Evolutionary conservation across 805 yeast species (phyloP), one percentile per base, ranked within the genome.

Genomic region (Nakazawaea wickerhamii): DNA sequence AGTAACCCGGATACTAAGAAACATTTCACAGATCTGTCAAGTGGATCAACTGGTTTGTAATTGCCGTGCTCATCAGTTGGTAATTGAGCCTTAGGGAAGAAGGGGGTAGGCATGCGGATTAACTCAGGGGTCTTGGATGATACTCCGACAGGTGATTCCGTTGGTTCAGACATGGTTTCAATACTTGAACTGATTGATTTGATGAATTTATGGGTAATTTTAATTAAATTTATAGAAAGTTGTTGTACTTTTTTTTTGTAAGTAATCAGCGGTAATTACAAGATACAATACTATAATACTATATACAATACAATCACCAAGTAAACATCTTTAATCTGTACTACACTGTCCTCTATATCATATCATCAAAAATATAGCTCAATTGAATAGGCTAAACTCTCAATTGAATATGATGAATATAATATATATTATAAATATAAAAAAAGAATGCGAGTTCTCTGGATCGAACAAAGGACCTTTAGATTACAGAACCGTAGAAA

Each of bases 1-100:
- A 64, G 52, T 10, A 62, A 42, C n/a, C 59, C 60, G 2, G 67
- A 51, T 22, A 51, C 58, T 10, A 55, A 30, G 5, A 53, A 47
- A n/a, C 55, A 48, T 39, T 60, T 61, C 21, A 50, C 43, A 10
- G 63, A 49, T 30, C 57, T 55, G 28, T 38, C 43, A n/a, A 62
- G 38, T 11, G 67, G 59, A 48, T 63, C 60, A 22, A 51, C 55
- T 13, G 66, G 65, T 27, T 43, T 43, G 41, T 41, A 50, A 7
- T 9, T 15, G 7, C 44, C 50, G 23, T 37, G 20, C 15, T 30
- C 44, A 17, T 39, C 39, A n/a, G 15, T 22, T 13, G 11, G 18
- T 4, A 30, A 14, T 3, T 35, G 21, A 7, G 44, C 17, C 28
- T 45, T 49, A 0, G 60, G 54, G 49, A 60, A 55, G 33, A 48